Percentiles rank a stretch among this genome's conserved stretches.
These are phyloP conservation scores for Fusarium compactum DNA, from an alignment of 2,329 filamentous ascomycete genomes.

Conservation along the genomic window DNA sequence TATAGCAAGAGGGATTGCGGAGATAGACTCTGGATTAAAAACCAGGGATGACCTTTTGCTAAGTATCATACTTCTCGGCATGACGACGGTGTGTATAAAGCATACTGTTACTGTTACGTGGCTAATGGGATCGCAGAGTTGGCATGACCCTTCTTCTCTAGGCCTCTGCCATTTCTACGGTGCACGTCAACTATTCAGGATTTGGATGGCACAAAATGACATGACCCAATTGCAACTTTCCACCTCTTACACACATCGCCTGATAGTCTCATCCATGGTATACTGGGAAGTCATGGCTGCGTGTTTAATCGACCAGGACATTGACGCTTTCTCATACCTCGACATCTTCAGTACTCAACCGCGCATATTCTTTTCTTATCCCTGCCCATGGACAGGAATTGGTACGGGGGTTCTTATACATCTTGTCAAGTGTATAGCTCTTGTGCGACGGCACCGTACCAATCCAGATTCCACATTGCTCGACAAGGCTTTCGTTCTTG, in stretches of 20 bases:
- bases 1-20: background rate
- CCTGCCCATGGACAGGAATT: conserved; percentile 32
- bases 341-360: conserved; percentile 1
- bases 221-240: background rate
- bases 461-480: background rate
- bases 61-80: conserved; percentile 26
- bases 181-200: conserved; percentile 21
- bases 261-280: conserved; percentile 32
- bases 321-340: conserved; percentile 18
- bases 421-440: conserved; percentile 4
- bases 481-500: background rate
- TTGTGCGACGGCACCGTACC: background rate
- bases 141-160: conserved; percentile 22
- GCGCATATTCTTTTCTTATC: background rate
- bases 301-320: conserved; percentile 28
- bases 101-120: rapidly evolving
- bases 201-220: conserved; percentile 11
- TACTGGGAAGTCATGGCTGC: conserved; percentile 39
- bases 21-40: background rate
- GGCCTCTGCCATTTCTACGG: conserved; percentile 28
- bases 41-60: conserved; percentile 19
- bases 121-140: conserved; percentile 3
- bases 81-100: conserved; percentile 26
- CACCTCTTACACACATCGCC: background rate
- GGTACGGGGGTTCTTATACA: conserved; percentile 17